phyloP scores from a whole-genome alignment of 2,329 filamentous ascomycete genomes.

The Pseudonectria buxi region DNA sequence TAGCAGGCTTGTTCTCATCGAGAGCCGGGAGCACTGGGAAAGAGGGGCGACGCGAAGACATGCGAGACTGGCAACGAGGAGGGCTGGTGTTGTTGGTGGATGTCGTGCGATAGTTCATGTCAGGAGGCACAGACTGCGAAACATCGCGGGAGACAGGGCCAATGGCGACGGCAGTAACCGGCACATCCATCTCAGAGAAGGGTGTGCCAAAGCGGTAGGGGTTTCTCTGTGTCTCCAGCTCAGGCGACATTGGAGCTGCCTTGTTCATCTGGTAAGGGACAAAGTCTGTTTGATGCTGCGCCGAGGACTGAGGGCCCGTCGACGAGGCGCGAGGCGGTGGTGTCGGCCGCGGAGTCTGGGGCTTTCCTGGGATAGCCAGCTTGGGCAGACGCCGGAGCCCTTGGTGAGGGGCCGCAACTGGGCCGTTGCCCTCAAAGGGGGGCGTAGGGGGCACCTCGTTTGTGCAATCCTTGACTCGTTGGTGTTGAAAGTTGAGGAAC shows the following conservation, averaged over 20 bases:
- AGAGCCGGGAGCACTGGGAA: conserved; percentile 63
- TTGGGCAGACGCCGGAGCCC: conserved; percentile 55
- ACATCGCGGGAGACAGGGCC: conserved; percentile 70
- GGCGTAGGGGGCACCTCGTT: conserved; percentile 62
- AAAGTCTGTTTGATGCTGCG: conserved; percentile 29
- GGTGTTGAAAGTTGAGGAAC: conserved; percentile 72
- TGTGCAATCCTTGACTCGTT: conserved; percentile 39
- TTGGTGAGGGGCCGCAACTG: conserved; percentile 41
- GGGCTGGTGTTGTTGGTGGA: conserved; percentile 28
- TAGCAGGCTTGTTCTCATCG: conserved; percentile 53
- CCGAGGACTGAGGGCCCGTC: conserved; percentile 17
- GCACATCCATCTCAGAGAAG: conserved; percentile 85
- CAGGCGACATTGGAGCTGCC: conserved; percentile 44
- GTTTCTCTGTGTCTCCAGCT: conserved; percentile 48
- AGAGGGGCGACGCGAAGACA: conserved; percentile 58
- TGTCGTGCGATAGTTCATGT: conserved; percentile 70
- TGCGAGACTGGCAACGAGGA: conserved; percentile 45
- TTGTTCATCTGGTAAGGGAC: conserved; percentile 47
- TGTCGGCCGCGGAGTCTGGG: conserved; percentile 21
- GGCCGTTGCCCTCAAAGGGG: conserved; percentile 58
- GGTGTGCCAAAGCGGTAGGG: conserved; percentile 78
- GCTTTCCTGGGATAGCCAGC: conserved; percentile 49
- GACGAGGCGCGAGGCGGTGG: conserved; percentile 22
- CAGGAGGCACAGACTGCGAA: conserved; percentile 87
- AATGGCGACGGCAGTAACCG: conserved; percentile 64